Conservation (phyloP, 805 yeast genomes). For the Candida adriatica region DNA sequence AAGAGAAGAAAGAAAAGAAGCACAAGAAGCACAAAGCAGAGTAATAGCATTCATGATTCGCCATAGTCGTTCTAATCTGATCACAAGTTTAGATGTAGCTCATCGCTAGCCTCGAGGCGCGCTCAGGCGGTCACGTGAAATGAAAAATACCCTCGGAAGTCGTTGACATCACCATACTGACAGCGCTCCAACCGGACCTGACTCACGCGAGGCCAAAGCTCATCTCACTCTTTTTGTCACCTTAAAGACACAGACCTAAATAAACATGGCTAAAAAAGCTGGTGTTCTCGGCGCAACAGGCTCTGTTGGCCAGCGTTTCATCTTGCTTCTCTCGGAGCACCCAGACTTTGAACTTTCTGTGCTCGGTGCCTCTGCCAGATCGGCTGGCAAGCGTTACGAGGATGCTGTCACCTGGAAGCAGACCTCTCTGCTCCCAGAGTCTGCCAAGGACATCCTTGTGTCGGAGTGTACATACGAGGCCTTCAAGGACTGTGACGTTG, state of each 20-base stretch:
- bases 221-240: not conserved
- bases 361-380: constrained; percentile 88
- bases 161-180: too few species aligned
- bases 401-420: constrained; percentile 96
- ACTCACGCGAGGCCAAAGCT: too few species aligned
- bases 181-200: too few species aligned
- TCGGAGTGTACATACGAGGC: constrained; percentile 69
- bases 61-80: too few species aligned
- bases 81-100: too few species aligned
- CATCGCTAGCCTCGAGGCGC: too few species aligned
- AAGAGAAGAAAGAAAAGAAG: constrained; percentile 11
- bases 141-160: too few species aligned
- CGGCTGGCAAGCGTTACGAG: constrained; percentile 82
- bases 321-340: constrained; percentile 73
- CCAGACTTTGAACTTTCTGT: constrained; percentile 83
- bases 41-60: too few species aligned
- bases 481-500: constrained; percentile 87
- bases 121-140: too few species aligned
- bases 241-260: too few species aligned
- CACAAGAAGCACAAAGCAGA: constrained; percentile 9
- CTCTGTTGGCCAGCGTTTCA: constrained; percentile 94
- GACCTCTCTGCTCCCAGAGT: constrained; percentile 69
- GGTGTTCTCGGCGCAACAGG: constrained; percentile 99
- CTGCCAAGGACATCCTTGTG: constrained; percentile 57
- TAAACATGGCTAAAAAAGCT: constrained; percentile 31